Base-by-base conservation (phyloP, 1,284 basidiomycete genomes). In the Gomphus bonarii region DNA sequence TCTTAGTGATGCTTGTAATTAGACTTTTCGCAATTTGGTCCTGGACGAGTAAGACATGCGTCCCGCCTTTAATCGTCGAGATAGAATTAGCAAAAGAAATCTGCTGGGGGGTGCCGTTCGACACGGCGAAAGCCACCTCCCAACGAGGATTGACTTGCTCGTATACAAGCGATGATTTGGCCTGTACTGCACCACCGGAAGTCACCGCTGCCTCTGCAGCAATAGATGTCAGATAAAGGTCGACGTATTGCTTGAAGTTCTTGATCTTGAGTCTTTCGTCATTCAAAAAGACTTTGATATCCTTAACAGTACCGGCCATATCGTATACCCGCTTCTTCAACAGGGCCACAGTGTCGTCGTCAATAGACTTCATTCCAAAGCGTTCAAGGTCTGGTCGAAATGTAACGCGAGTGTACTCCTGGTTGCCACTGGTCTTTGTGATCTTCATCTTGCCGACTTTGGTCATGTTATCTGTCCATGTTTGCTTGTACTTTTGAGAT, bases 31-130 rank as follows among this genome's bases (percentile, higher is more conserved):
- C 84, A 57, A 99, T 81, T 70, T 97, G 93, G 67, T 95, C 91
- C 0, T 93, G 81, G 59, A 99, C 82, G 65, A 84, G 77, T 47
- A 80, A 81, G 63, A 99, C 95, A 68, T 99, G 97, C 1, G 91
- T 95, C 55, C 97, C 97, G 58, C 97, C 97, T 68, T 99, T 99
- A 60, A 81, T 93, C 3, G 97, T 99, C 8, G 95, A 86, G 63
- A 99, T 99, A 25, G 94, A 94, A 73, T 99, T 99, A 65, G 93
- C 94, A 67, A 98, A 99, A 14, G 97, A 97, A 40, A 98, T 92
- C 58, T 95, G 92, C 67, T 92, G 88, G 71, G 91, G 91, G 40
- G 85, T 76, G 28, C 94, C 93, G 58, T 94, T 91, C 0, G 95
- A 97, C 11, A 97, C 81, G 0, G 94, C 88, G 67, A 99, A 99